Evolutionary conservation across 768 basidiomycete species (phyloP), one percentile per base, ranked within the genome.

Genomic region (Royoungia palumana): DNA sequence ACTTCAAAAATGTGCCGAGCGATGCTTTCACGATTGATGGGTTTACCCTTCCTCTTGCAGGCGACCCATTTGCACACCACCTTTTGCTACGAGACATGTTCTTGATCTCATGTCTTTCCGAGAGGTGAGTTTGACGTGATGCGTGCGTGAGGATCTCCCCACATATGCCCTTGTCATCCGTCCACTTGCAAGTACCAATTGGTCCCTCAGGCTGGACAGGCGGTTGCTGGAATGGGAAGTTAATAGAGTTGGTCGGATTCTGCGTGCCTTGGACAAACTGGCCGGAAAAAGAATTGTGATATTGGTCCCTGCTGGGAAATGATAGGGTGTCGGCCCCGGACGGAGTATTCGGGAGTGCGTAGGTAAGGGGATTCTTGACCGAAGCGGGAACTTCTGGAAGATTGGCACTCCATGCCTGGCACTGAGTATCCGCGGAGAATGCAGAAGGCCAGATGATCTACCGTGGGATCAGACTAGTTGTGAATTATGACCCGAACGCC

Each of bases 21-120:
- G 11, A 64, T 60, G 6, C 55, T 54, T 35, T 63, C 54, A 2
- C 63, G 60, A 8, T 62, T 64, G 6, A 64, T 24, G 4, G 14
- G 1, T 9, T n/a, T 44, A 32, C 14, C 5, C 4, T 9, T 37
- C 22, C 4, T 27, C 40, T 6, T 43, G 7, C 61, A 62, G 2
- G 32, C 47, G 6, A 4, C 27, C 59, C 62, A 63, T 0, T 19
- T n/a, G 19, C 63, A 64, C 2, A 4, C 30, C 1, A n/a, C 49
- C 1, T 0, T 24, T 1, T 0, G 0, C 16, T 1, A 8, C 60
- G 61, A 34, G 34, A 0, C 41, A 11, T 37, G 1, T 53, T 39
- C 22, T 17, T 51, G 24, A 65, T 55, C 13, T 46, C 52, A 8
- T 64, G 63, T 1, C 10, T 7, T 6, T 14, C 14, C 0, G 52